These are phyloP conservation scores for Rhodofomes roseus DNA, from an alignment of 1,284 basidiomycete genomes.

Conservation along the genomic window DNA sequence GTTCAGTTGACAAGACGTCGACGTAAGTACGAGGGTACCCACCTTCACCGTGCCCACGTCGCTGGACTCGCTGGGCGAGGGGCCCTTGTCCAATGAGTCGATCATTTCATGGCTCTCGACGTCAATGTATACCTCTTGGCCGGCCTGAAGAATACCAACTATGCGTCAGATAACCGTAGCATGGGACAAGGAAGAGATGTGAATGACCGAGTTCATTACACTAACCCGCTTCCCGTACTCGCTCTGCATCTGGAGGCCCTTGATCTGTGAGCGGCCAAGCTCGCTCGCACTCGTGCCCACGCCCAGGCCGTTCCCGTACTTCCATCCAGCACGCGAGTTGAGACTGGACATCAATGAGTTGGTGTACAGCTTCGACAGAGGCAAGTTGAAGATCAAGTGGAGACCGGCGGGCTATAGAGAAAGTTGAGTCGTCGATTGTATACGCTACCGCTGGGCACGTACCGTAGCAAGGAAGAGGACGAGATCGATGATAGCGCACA, in stretches of 20 bases:
- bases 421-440: background rate
- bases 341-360: slow-evolving; percentile 33
- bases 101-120: slow-evolving; percentile 30
- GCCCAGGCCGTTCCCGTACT: slow-evolving; percentile 20
- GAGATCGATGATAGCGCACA: slow-evolving; percentile 30
- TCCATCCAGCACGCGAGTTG: slow-evolving; percentile 31
- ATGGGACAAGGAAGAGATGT: background rate
- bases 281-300: slow-evolving; percentile 8
- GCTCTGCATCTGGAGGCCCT: slow-evolving; percentile 9
- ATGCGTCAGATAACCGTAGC: background rate
- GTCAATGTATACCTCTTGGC: slow-evolving; percentile 29
- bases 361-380: slow-evolving; percentile 31
- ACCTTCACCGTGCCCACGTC: slow-evolving; percentile 1
- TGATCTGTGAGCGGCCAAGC: slow-evolving; percentile 8
- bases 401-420: slow-evolving; percentile 22
- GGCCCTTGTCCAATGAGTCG: slow-evolving; percentile 13
- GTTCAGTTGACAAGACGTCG: background rate
- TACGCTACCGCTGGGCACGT: slow-evolving; percentile 6
- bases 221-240: slow-evolving; percentile 18
- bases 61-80: background rate
- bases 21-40: too few species aligned
- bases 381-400: slow-evolving; percentile 31
- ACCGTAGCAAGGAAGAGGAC: slow-evolving; percentile 29
- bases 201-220: slow-evolving; percentile 12
- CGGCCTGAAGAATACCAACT: slow-evolving; percentile 13